Evolutionary conservation across 176 grass and related monocot genomes (phyloP), one percentile per base, ranked within the genome.

Genomic region (Paspalum notatum): DNA sequence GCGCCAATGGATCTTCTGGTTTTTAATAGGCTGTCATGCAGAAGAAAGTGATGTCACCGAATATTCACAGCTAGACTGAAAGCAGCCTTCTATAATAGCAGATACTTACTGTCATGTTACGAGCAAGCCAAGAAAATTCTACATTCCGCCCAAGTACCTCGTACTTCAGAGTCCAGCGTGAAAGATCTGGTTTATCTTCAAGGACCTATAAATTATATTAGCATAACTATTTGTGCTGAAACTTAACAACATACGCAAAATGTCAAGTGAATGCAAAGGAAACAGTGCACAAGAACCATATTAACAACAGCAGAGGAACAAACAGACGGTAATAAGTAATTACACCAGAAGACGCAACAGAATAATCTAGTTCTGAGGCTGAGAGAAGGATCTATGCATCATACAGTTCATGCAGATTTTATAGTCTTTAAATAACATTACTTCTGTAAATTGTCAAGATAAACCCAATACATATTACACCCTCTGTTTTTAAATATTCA

Each of bases 1-100:
- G 17, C 96, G 66, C 96, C 96, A 99, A 65, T 99, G 96, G 25
- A 99, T 99, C 77, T 99, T 99, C 85, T 99, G 96, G 72, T 99
- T 93, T 85, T 89, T 90, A 76, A 65, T 95, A 43, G 96, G 96
- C 96, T 99, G 87, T 52, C 56, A 88, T 4, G 13, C 3, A 79
- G n/a, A 91, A 71, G 2, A 66, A 88, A 55, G 2, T 52, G 10
- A 20, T 72, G 24, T 62, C 47, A 84, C 7, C 54, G 57, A 79
- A 84, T 48, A 71, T 71, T 66, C 2, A 62, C 17, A 77, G 18
- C 10, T 54, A 78, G 11, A 77, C 25, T 62, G 55, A 66, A 41
- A 72, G 42, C 17, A 79, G 2, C 44, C 14, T 73, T 74, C n/a
- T n/a, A 6, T 32, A 22, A 71, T 73, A 73, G 68, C 44, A 67